phyloP scores from a whole-genome alignment of 2,329 filamentous ascomycete species.

The Aspergillus phoenicis region DNA sequence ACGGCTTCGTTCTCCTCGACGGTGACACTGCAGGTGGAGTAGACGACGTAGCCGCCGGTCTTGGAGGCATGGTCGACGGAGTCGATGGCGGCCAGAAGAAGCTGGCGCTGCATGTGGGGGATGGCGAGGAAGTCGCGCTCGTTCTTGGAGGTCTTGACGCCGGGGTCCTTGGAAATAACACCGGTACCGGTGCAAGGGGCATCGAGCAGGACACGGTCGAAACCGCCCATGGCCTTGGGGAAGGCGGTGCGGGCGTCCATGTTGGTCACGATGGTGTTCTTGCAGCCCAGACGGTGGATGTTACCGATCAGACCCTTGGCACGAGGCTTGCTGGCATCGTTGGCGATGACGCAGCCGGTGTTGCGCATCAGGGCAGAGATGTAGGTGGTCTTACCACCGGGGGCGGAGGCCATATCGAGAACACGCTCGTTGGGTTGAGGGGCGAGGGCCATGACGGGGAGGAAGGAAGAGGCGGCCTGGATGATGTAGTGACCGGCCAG shows the following conservation, averaged over 20 bases:
- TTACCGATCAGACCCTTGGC: slow-evolving; percentile 97
- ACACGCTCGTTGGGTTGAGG: slow-evolving; percentile 91
- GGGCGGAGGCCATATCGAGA: slow-evolving; percentile 92
- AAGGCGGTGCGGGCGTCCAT: slow-evolving; percentile 88
- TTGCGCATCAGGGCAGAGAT: slow-evolving; percentile 98
- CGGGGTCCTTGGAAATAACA: slow-evolving; percentile 95
- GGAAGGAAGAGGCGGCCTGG: slow-evolving; percentile 93
- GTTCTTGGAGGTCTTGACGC: slow-evolving; percentile 97
- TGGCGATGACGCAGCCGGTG: slow-evolving; percentile 91
- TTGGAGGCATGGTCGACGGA: slow-evolving; percentile 89
- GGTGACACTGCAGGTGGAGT: slow-evolving; percentile 94
- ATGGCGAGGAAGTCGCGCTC: slow-evolving; percentile 92
- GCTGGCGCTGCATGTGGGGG: slow-evolving; percentile 91
- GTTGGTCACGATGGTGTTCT: slow-evolving; percentile 93
- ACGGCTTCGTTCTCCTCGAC: slow-evolving; percentile 94
- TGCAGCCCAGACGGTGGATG: slow-evolving; percentile 89
- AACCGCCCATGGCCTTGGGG: slow-evolving; percentile 90
- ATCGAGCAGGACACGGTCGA: slow-evolving; percentile 91
- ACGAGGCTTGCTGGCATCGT: slow-evolving; percentile 92
- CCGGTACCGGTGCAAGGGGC: slow-evolving; percentile 95
- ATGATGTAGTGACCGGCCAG: slow-evolving; percentile 97
- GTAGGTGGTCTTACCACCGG: slow-evolving; percentile 94
- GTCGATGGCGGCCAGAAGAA: slow-evolving; percentile 90
- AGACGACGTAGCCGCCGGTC: slow-evolving; percentile 92
- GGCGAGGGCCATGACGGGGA: slow-evolving; percentile 95